These are phyloP conservation scores for Stentor coeruleus DNA, from an alignment of 73 alveolate genomes.

Conservation along the genomic window DNA sequence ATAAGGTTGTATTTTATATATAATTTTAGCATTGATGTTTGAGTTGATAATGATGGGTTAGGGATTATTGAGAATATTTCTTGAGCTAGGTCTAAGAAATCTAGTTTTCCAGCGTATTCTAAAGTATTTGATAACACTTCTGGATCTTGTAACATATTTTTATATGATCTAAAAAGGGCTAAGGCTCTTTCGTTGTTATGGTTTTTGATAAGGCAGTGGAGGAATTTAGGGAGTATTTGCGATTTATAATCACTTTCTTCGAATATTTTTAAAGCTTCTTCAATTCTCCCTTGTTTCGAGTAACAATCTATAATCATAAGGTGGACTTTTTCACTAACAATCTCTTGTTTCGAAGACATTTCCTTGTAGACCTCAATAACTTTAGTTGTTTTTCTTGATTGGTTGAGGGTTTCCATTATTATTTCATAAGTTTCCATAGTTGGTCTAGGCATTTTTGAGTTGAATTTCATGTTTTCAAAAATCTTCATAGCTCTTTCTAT, in stretches of 20 bases:
- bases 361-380: too few relatives aligned
- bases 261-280: background rate
- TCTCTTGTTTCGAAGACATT: too few relatives aligned
- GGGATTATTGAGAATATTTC: background rate
- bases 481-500: too few relatives aligned
- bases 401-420: too few relatives aligned
- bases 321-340: too few relatives aligned
- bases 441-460: too few relatives aligned
- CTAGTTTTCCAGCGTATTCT: background rate
- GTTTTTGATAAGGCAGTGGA: background rate
- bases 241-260: background rate
- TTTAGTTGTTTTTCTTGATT: too few relatives aligned
- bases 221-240: too few relatives aligned
- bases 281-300: background rate
- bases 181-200: background rate
- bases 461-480: too few relatives aligned
- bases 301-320: too few relatives aligned
- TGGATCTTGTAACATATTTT: background rate
- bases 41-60: background rate
- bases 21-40: background rate
- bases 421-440: too few relatives aligned
- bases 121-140: background rate
- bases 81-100: background rate
- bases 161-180: background rate
- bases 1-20: background rate